Conservation (phyloP, 2,329 filamentous ascomycete species). For the Ophiostoma australiae region DNA sequence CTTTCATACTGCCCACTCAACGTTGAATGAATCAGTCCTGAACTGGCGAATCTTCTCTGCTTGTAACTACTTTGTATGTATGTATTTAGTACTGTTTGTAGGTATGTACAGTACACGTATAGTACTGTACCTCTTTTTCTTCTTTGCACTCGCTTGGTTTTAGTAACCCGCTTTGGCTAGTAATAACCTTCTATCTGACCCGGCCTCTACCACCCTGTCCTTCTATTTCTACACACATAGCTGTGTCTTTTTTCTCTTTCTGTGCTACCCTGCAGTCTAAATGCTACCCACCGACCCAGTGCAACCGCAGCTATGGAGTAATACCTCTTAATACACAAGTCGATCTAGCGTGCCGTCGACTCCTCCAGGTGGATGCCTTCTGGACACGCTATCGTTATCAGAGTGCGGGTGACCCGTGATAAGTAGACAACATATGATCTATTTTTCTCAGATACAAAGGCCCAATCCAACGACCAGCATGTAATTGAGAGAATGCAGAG, state of each 20-base stretch:
- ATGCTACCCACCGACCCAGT: neutral
- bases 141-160: neutral
- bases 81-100: no score
- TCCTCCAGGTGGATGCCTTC: neutral
- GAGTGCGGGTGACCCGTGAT: neutral
- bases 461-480: neutral
- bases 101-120: no score
- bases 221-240: neutral
- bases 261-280: neutral
- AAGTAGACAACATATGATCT: neutral
- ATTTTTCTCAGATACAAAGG: no score
- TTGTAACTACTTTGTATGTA: neutral
- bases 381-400: constrained; percentile 5
- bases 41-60: neutral
- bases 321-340: neutral
- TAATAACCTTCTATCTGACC: neutral
- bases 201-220: neutral
- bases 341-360: constrained; percentile 1
- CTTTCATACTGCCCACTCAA: neutral
- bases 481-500: neutral
- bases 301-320: neutral
- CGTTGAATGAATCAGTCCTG: neutral
- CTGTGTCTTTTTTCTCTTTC: neutral
- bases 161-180: neutral
- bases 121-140: neutral